These are phyloP conservation scores for Rickenella mellea DNA, from an alignment of 768 basidiomycete genomes.

Conservation along the genomic window DNA sequence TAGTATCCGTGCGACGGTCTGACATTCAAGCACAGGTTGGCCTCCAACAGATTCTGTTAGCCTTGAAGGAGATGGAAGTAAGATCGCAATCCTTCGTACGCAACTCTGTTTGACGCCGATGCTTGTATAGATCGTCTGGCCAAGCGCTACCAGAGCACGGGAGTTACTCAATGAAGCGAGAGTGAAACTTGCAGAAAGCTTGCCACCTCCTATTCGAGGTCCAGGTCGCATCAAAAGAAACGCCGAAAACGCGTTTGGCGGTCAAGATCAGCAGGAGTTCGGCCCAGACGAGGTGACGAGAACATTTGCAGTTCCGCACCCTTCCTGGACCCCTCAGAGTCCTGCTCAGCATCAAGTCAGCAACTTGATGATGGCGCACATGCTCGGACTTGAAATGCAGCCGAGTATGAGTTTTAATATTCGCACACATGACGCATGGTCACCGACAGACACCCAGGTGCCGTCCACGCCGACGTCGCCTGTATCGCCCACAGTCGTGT, in stretches of 20 bases:
- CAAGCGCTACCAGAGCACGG: constrained; percentile 56
- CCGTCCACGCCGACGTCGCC: too few species aligned
- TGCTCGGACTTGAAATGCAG: constrained; percentile 60
- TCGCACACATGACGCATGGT: too few species aligned
- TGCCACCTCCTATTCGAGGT: constrained; percentile 25
- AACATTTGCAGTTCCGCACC: too few species aligned
- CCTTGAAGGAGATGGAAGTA: constrained; percentile 63
- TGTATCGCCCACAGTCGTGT: too few species aligned
- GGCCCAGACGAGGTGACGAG: too few species aligned
- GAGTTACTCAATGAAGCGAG: constrained; percentile 61
- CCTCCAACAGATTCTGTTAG: constrained; percentile 52
- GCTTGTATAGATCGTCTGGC: constrained; percentile 49
- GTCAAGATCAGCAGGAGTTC: too few species aligned
- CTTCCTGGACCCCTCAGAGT: too few species aligned
- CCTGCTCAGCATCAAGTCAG: constrained; percentile 54
- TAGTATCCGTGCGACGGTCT: constrained; percentile 64
- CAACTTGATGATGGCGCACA: constrained; percentile 61
- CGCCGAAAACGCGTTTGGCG: constrained; percentile 59
- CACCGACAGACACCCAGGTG: too few species aligned
- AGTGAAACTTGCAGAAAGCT: constrained; percentile 35
- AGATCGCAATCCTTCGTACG: constrained; percentile 10
- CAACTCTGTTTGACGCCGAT: constrained; percentile 5
- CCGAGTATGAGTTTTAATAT: too few species aligned
- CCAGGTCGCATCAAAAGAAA: constrained; percentile 44
- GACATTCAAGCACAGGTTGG: constrained; percentile 62